A percentile compares a stretch with the other conserved stretches of the same genome.
phyloP scores from a whole-genome alignment of 2,329 filamentous ascomycete species.

The Trichoderma sp. region DNA sequence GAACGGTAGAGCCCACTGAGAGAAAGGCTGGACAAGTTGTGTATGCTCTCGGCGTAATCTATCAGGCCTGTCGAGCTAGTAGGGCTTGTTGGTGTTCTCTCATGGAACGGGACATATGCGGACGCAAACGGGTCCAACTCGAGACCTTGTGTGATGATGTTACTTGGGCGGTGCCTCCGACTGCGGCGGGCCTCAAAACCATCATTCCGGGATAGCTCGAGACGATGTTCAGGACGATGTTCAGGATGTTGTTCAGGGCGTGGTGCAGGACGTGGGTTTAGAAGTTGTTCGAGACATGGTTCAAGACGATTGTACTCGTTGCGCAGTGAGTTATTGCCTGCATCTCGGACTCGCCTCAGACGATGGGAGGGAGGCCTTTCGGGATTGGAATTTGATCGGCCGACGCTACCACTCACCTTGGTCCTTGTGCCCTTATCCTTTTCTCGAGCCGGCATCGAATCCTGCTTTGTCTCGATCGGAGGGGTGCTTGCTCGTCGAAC shows the following conservation, averaged over 20 bases:
- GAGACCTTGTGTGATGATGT: neutral
- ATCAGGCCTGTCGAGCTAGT: neutral
- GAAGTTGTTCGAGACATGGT: neutral
- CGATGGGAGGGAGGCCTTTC: neutral
- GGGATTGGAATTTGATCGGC: neutral
- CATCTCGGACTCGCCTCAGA: neutral
- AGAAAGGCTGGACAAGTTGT: neutral
- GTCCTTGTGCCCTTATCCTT: neutral
- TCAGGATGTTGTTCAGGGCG: neutral
- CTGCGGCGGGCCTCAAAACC: neutral
- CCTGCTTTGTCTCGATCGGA: neutral
- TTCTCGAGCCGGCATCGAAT: neutral
- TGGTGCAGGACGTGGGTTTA: neutral
- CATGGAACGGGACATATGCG: neutral
- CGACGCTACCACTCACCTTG: constrained; percentile 1
- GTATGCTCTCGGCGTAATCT: neutral
- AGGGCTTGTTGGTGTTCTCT: neutral
- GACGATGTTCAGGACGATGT: neutral
- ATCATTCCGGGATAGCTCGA: neutral
- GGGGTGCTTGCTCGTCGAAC: neutral
- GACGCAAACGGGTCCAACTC: neutral
- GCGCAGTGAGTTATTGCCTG: neutral
- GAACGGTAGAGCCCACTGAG: neutral
- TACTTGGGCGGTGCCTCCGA: neutral
- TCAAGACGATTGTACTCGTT: constrained; percentile 10